Percentiles rank a stretch among this genome's conserved stretches.
These are phyloP conservation scores for Pascua sp. DNA, from an alignment of 1,284 basidiomycete genomes.

Conservation along the genomic window DNA sequence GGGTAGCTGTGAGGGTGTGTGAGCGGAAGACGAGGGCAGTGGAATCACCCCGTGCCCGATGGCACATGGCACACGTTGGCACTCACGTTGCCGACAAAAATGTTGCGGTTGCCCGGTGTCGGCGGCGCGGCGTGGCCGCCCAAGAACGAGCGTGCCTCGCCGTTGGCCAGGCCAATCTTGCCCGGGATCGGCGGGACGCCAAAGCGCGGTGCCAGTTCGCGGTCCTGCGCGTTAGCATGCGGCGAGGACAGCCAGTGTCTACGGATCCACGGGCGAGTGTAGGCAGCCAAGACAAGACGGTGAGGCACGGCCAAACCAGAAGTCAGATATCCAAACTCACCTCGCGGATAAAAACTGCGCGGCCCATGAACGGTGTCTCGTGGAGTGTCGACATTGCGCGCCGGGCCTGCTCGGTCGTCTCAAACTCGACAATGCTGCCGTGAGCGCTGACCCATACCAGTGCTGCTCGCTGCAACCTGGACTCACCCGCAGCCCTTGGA, in stretches of 20 bases:
- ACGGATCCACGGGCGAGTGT: too few species aligned
- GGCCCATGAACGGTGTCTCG: constrained; percentile 80
- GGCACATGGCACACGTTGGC: too few species aligned
- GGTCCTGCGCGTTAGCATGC: constrained; percentile 63
- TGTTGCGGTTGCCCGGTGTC: constrained; percentile 58
- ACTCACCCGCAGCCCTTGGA: constrained; percentile 98
- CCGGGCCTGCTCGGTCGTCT: constrained; percentile 75
- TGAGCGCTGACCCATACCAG: constrained; percentile 1
- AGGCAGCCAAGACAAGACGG: too few species aligned
- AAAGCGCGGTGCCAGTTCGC: constrained; percentile 90
- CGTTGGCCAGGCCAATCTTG: constrained; percentile 85
- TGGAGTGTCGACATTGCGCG: constrained; percentile 80
- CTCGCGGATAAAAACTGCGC: constrained; percentile 94
- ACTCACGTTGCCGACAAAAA: constrained; percentile 86
- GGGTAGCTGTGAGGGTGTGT: constrained; percentile 70
- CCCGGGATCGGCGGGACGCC: constrained; percentile 88
- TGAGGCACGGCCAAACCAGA: too few species aligned
- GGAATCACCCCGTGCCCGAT: too few species aligned
- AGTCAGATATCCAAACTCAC: constrained; percentile 51
- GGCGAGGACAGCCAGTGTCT: too few species aligned
- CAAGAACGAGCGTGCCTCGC: constrained; percentile 65
- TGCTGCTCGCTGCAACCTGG: background rate
- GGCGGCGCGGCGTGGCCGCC: constrained; percentile 51
- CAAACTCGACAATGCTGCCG: constrained; percentile 84
- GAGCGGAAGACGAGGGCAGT: too few species aligned